Conservation (phyloP, 208 protist species). For the Novymonas esmeraldas region DNA sequence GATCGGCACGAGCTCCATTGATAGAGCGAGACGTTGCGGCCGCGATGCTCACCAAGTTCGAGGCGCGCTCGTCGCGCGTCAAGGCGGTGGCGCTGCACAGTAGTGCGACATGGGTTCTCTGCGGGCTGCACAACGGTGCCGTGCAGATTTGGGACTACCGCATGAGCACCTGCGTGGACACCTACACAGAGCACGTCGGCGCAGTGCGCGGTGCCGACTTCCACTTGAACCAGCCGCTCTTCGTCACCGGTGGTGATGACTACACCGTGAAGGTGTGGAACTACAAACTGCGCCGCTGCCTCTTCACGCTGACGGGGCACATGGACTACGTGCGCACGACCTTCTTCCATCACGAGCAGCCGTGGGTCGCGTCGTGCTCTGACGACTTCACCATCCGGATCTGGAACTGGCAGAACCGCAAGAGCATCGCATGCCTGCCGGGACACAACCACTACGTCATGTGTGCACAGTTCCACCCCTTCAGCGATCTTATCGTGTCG, state of each 20-base stretch:
- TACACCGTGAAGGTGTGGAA: slow-evolving; percentile 99
- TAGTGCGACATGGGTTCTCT: slow-evolving; percentile 97
- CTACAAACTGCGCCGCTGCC: slow-evolving; percentile 98
- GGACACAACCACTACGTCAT: slow-evolving; percentile 99
- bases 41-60: slow-evolving; percentile 96
- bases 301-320: slow-evolving; percentile 98
- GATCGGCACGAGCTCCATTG: background rate
- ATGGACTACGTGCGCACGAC: slow-evolving; percentile 99
- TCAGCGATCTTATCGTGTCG: slow-evolving; percentile 95
- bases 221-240: slow-evolving; percentile 98
- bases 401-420: slow-evolving; percentile 98
- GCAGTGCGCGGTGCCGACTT: slow-evolving; percentile 98
- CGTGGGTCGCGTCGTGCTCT: slow-evolving; percentile 98
- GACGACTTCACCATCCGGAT: slow-evolving; percentile 99
- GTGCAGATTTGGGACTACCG: slow-evolving; percentile 99
- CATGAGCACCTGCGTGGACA: slow-evolving; percentile 97
- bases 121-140: slow-evolving; percentile 97
- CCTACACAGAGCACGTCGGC: slow-evolving; percentile 97
- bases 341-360: slow-evolving; percentile 96
- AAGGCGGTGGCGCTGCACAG: slow-evolving; percentile 99
- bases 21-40: background rate
- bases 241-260: slow-evolving; percentile 99
- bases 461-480: slow-evolving; percentile 97
- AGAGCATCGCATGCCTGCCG: slow-evolving; percentile 95
- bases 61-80: slow-evolving; percentile 97